Evolutionary conservation across 768 basidiomycete genomes (phyloP).

Genomic region (Cubamyces sp.): DNA sequence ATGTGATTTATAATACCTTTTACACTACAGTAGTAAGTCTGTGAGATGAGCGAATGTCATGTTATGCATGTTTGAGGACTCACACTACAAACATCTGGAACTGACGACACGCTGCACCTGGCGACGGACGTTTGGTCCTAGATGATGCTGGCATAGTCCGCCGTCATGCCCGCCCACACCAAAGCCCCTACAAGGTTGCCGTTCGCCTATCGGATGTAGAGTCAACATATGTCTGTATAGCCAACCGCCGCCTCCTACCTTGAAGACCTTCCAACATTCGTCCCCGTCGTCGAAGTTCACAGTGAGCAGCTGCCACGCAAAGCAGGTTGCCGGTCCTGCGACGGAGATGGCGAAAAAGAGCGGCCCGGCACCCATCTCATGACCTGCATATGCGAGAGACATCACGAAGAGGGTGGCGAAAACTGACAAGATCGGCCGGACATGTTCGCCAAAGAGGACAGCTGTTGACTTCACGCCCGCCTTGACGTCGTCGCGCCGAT

Average conservation of each 20-base stretch:
- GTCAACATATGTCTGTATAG: slow-evolving; percentile 25
- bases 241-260: background rate
- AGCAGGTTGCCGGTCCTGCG: slow-evolving; percentile 27
- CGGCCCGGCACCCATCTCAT: slow-evolving; percentile 38
- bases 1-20: no score
- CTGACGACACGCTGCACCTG: no score
- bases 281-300: slow-evolving; percentile 28
- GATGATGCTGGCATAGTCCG: no score
- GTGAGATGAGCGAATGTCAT: no score
- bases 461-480: slow-evolving; percentile 78
- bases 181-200: no score
- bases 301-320: slow-evolving; percentile 32
- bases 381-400: slow-evolving; percentile 57
- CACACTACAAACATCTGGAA: no score
- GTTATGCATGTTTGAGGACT: no score
- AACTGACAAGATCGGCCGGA: slow-evolving; percentile 56
- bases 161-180: no score
- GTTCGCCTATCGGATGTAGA: no score
- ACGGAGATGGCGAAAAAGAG: slow-evolving; percentile 19
- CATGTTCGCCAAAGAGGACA: slow-evolving; percentile 67
- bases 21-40: no score
- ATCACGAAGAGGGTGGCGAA: slow-evolving; percentile 58
- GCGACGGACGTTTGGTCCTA: no score
- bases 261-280: slow-evolving; percentile 27
- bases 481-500: slow-evolving; percentile 72